phyloP scores from a whole-genome alignment of 2,329 filamentous ascomycete genomes.

The Chrysoporthe austroafricana region DNA sequence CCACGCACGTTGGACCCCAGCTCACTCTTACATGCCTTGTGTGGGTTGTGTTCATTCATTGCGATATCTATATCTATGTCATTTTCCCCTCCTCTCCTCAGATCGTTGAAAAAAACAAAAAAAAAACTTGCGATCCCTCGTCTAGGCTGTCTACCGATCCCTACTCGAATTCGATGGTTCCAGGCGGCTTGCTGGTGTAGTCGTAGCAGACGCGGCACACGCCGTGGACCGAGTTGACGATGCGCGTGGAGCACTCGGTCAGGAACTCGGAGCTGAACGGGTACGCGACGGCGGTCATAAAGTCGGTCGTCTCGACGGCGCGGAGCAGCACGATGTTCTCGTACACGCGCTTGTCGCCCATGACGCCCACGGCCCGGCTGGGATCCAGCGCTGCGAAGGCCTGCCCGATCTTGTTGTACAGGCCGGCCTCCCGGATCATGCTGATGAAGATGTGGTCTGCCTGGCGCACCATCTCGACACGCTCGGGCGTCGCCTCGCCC shows the following conservation, averaged over 20 bases:
- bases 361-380: slow-evolving; percentile 46
- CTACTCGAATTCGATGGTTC: slow-evolving; percentile 77
- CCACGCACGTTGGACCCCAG: not conserved
- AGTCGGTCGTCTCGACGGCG: slow-evolving; percentile 58
- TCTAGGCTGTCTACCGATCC: not conserved
- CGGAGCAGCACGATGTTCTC: slow-evolving; percentile 46
- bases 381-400: slow-evolving; percentile 52
- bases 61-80: slow-evolving; percentile 18
- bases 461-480: slow-evolving; percentile 77
- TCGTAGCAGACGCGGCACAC: slow-evolving; percentile 75
- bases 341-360: slow-evolving; percentile 69
- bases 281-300: slow-evolving; percentile 77
- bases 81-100: not conserved
- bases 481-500: slow-evolving; percentile 80
- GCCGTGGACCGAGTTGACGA: slow-evolving; percentile 76
- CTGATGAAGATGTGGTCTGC: slow-evolving; percentile 80
- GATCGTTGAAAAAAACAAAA: not conserved
- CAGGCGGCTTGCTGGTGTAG: slow-evolving; percentile 66
- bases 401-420: slow-evolving; percentile 66
- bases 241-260: slow-evolving; percentile 65
- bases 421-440: slow-evolving; percentile 71
- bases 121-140: no score
- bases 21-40: not conserved
- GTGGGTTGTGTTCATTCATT: slow-evolving; percentile 8
- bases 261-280: slow-evolving; percentile 49